Evolutionary conservation across 352 stramenopile species (phyloP), one percentile per base, ranked within the genome.

Genomic region (Pythium monospermum): DNA sequence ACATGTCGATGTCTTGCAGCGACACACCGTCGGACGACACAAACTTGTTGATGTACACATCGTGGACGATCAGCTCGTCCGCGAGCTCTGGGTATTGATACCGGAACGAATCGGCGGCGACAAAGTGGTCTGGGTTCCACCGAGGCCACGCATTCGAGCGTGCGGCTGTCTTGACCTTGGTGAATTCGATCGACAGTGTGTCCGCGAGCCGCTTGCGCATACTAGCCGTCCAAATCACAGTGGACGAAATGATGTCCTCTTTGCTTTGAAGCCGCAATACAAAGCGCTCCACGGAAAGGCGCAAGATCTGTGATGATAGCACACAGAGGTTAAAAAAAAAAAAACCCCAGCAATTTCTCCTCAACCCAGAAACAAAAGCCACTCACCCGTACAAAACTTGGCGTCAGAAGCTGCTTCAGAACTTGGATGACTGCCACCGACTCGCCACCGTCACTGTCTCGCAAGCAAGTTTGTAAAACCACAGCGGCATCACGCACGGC

Each of bases 21-120:
- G 82, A 63, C n/a, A 84, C 63, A 5, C 69, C 64, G 11, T 79
- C 64, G 10, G 69, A 73, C 1, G 53, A 71, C 13, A 91, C 69
- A 51, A 91, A 90, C 42, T 90, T 89, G 61, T 83, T 74, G 39
- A 94, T 68, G 58, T 92, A 94, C 21, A 94, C 76, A 44, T 90
- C 78, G 25, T 86, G 66, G 30, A 94, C 49, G 25, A 92, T 83
- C 8, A 94, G 59, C 37, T 91, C 75, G 43, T 92, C 69, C 1
- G 69, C 49, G 4, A 94, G 65, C 31, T 91, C 79, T 2, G 75
- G 69, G 49, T 94, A 94, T 44, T 91, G 76, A 33, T 94, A 94
- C 6, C 75, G 79, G 57, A 90, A 94, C 31, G 83, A 92, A 53
- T 91, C 83, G 6, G 79, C 80, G 3, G 83, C 83, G n/a, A 94